Evolutionary conservation across 345 rosid species (phyloP), one percentile per base, ranked within the genome.

Genomic region (Camelina laxa): DNA sequence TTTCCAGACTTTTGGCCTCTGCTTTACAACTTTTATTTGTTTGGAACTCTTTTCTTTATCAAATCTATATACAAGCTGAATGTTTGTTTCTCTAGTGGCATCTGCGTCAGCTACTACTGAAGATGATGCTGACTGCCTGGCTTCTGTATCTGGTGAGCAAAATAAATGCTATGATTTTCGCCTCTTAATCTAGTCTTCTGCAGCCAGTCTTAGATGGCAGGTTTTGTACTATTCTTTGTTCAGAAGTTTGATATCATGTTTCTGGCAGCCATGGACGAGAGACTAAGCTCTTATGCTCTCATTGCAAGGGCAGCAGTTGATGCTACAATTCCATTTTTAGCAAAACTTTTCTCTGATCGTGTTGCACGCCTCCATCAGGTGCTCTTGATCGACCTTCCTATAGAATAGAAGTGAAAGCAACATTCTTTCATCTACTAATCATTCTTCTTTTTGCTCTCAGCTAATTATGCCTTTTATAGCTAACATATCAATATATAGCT

Each of bases 211-310:
- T 42, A 31, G 80, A 61, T 36, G 69, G 22, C 61, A 42, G 22
- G 58, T 21, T 59, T 72, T 65, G 33, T 44, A 64, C 68, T 48
- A 47, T 63, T 57, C 66, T 70, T 54, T 63, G 19, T 54, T 77
- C 60, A 21, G 41, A 64, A 22, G 21, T 69, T 67, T 72, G 19
- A 39, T 74, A 67, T 60, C 51, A 35, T 85, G 67, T 81, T 35
- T 45, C 70, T 80, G 83, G 75, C 91, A 95, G 99, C 93, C 41
- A 95, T 95, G 99, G 94, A 95, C 70, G 99, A 92, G 79, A 89
- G 99, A 67, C 84, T 95, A 77, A 87, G 86, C 73, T 92, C 97
- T 50, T 95, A 95, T 87, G 97, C 97, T 42, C 96, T 95, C 79
- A 90, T 95, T 74, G 99, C 91, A 47, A 88, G 99, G 87, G 96